These are phyloP conservation scores for Carex pumila DNA, from an alignment of 176 grass and related monocot genomes.

Conservation along the genomic window DNA sequence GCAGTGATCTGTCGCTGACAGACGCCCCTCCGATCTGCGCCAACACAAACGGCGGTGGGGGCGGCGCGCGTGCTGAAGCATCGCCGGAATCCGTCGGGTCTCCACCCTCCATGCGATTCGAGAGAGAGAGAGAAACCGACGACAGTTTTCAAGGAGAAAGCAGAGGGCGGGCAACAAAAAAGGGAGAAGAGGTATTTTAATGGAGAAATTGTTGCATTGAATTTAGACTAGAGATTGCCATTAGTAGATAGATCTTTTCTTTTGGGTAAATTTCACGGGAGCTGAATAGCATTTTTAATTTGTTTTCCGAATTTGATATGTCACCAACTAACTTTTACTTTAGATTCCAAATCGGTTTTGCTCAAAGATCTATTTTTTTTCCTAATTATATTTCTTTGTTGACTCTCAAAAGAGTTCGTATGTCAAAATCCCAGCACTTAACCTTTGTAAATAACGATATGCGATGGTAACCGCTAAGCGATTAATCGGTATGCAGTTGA, in stretches of 20 bases:
- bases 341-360: not conserved
- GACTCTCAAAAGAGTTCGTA: not conserved
- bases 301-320: not conserved
- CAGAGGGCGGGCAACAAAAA: not conserved
- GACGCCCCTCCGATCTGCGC: conserved; percentile 2
- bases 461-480: too few relatives aligned
- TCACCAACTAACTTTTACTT: not conserved
- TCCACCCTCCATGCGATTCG: not conserved
- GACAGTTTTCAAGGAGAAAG: not conserved
- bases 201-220: not conserved
- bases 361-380: not conserved
- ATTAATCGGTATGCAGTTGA: too few relatives aligned
- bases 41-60: not conserved
- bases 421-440: not conserved
- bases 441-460: too few relatives aligned
- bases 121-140: not conserved
- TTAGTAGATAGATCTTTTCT: not conserved
- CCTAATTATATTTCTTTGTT: not conserved
- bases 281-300: not conserved
- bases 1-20: not conserved
- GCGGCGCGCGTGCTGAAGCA: not conserved
- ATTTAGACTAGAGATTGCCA: not conserved
- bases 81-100: not conserved
- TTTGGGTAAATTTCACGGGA: not conserved
- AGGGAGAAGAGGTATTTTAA: not conserved